Percentiles rank a stretch among this genome's conserved stretches.
Evolutionary conservation across 1,139 yeast species (phyloP).

Genomic region (Hanseniaspora sp.): DNA sequence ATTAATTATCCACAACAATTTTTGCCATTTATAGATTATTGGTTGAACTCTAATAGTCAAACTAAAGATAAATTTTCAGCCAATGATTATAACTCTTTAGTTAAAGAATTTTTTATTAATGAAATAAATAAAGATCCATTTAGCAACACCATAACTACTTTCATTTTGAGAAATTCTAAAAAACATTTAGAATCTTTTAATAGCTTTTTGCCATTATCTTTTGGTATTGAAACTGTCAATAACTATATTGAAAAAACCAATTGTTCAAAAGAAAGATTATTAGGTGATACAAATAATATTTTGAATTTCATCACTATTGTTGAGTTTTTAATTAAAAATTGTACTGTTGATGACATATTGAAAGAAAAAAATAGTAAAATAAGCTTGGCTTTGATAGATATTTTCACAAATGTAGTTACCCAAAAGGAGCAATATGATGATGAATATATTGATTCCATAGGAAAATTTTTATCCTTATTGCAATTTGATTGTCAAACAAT

Average conservation of each 20-base stretch:
- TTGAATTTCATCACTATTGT: conserved; percentile 7
- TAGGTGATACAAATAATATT: neutral
- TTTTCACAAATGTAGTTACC: conserved; percentile 17
- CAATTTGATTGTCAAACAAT: neutral
- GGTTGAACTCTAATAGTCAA: conserved; percentile 27
- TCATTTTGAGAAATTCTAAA: conserved; percentile 4
- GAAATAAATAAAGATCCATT: neutral
- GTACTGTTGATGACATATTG: neutral
- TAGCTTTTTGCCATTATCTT: neutral
- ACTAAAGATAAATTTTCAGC: conserved; percentile 8
- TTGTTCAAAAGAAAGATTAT: neutral
- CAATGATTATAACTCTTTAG: neutral
- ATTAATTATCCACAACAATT: conserved; percentile 30
- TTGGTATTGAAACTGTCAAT: neutral
- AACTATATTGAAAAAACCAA: neutral
- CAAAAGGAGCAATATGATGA: neutral
- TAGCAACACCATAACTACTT: neutral
- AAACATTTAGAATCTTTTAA: conserved; percentile 5
- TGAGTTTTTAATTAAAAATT: conserved; percentile 2
- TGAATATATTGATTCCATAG: conserved; percentile 5
- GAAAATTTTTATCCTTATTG: conserved; percentile 2
- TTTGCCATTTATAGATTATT: conserved; percentile 42
- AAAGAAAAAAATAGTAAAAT: conserved; percentile 17
- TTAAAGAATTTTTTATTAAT: neutral
- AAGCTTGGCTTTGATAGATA: conserved; percentile 18